These are phyloP conservation scores for Leptoxyphium fumago DNA, from an alignment of 2,329 filamentous ascomycete species.

Conservation along the genomic window DNA sequence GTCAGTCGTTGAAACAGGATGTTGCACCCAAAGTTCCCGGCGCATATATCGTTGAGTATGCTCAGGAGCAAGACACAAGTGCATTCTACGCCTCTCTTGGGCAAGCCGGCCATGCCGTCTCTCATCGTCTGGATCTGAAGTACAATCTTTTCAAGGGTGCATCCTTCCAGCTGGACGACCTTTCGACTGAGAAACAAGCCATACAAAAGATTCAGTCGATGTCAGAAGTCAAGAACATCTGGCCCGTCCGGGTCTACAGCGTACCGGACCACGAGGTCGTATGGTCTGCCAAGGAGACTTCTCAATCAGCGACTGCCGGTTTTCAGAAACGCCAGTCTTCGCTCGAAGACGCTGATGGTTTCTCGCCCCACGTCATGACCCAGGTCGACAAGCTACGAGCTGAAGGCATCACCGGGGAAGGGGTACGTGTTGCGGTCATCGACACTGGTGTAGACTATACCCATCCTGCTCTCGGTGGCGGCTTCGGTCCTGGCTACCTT, in stretches of 20 bases:
- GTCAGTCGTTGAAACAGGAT: neutral
- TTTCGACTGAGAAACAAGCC: conserved; percentile 7
- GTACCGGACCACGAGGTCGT: conserved; percentile 7
- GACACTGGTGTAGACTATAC: conserved; percentile 42
- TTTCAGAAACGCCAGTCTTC: conserved; percentile 6
- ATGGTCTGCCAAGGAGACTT: conserved; percentile 6
- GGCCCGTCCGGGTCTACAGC: conserved; percentile 10
- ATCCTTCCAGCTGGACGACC: conserved; percentile 10
- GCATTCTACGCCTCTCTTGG: conserved; percentile 5
- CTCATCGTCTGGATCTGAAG: conserved; percentile 9
- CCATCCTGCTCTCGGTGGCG: conserved; percentile 49
- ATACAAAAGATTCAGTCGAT: conserved; percentile 9
- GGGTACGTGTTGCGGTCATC: conserved; percentile 30
- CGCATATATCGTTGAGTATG: conserved; percentile 11
- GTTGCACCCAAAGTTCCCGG: conserved; percentile 7
- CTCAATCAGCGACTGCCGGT: conserved; percentile 3
- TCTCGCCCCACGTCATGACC: conserved; percentile 21
- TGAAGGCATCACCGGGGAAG: conserved; percentile 31
- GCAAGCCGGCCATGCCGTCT: conserved; percentile 5
- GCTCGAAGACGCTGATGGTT: conserved; percentile 7
- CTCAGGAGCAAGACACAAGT: conserved; percentile 4
- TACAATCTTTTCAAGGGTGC: conserved; percentile 11
- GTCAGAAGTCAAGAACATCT: conserved; percentile 10
- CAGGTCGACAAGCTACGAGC: conserved; percentile 25
- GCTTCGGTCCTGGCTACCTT: conserved; percentile 45